Conservation (phyloP, 176 grass and related monocot species). For the Avena insularis region DNA sequence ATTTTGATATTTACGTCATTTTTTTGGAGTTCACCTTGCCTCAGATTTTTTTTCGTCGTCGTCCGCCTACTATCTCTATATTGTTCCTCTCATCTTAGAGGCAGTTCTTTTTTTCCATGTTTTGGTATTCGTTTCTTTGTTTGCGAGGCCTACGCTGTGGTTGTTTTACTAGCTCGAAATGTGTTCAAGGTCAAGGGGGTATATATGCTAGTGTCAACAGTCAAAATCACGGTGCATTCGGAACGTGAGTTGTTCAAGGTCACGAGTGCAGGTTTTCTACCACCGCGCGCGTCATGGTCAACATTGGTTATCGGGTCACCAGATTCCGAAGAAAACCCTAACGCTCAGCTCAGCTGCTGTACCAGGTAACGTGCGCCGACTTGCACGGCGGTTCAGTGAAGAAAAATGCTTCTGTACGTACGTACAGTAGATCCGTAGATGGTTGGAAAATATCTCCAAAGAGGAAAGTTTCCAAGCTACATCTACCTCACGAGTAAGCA, state of each 20-base stretch:
- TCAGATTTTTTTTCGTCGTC: too few species aligned
- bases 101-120: too few species aligned
- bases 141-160: not conserved
- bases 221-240: not conserved
- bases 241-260: not conserved
- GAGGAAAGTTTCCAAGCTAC: not conserved
- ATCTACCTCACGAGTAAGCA: too few species aligned
- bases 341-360: not conserved
- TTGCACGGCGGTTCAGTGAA: not conserved
- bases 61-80: too few species aligned
- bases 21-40: too few species aligned
- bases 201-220: not conserved
- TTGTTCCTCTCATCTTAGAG: too few species aligned
- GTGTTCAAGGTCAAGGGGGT: not conserved
- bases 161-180: not conserved
- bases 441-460: not conserved
- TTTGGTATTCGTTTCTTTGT: not conserved
- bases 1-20: too few species aligned
- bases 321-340: not conserved
- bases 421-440: not conserved
- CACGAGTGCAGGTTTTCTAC: not conserved
- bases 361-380: not conserved
- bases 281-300: not conserved
- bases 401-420: not conserved
- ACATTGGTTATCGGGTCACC: not conserved